Evolutionary conservation across 1,284 basidiomycete genomes (phyloP), one percentile per base, ranked within the genome.

Genomic region (Ganoderma lucidum): DNA sequence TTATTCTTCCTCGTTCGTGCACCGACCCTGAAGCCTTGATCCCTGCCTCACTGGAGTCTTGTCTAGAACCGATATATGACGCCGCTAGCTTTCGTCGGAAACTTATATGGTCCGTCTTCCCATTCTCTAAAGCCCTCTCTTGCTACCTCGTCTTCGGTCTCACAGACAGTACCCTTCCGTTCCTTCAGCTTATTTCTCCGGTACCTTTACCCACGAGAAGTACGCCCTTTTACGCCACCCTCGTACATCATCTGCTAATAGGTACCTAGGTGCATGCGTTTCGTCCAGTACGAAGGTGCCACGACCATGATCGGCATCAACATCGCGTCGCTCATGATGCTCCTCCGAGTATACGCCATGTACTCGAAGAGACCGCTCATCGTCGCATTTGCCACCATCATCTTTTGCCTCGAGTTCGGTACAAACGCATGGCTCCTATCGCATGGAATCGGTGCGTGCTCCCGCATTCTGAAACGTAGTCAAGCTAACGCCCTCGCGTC

Each of bases 311-410:
- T 84, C 15, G 87, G 85, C 1, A 83, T 88, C 56, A 81, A 84
- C 41, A 78, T 84, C 8, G 83, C 84, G 0, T 85, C 81, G 2
- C 70, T 86, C 28, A 88, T 89, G 87, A 88, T 90, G 87, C 80
- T 88, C 14, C 72, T 88, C 5, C 83, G 87, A 23, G 80, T 89
- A 61, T 79, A 80, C 28, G 88, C 85, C 0, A 73, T 89, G 48
- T 89, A 88, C 72, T 75, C 78, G 14, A 71, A 76, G 28, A 78
- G 81, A 15, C 78, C 70, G 12, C 64, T 70, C 62, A 79, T 84
- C 74, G 80, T 87, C 42, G 75, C 72, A 0, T 56, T 80, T 6
- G 80, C 87, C 3, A 78, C 76, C 0, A 3, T 73, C 3, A 73
- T 87, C 9, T 81, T 87, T 37, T 17, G 80, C 4, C 71, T 81